A percentile compares a stretch with the other conserved stretches of the same genome.
These are phyloP conservation scores for Solanum piurae DNA, from an alignment of 257 asterid genomes.

Conservation along the genomic window DNA sequence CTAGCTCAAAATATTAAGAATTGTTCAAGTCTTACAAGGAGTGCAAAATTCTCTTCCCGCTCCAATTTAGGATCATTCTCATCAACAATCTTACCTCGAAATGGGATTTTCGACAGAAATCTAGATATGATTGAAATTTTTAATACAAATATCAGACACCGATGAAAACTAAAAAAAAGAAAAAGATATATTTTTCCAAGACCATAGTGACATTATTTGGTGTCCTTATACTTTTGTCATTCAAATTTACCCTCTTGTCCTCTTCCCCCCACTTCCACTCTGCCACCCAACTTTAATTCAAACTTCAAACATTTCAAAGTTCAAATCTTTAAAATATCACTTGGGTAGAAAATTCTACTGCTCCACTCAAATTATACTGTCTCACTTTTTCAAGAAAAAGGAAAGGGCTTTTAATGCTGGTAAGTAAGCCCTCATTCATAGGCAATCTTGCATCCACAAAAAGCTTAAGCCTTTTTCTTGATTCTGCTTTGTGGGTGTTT, in stretches of 20 bases:
- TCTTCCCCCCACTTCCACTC: background rate
- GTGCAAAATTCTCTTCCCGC: background rate
- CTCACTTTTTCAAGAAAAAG: background rate
- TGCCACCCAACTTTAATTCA: conserved; percentile 25
- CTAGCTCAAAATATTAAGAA: background rate
- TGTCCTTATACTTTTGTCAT: background rate
- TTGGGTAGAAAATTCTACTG: background rate
- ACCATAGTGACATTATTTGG: background rate
- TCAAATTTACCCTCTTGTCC: conserved; percentile 27
- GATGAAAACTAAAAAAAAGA: background rate
- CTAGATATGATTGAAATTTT: background rate
- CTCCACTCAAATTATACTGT: background rate
- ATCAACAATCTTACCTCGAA: background rate
- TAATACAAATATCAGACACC: accelerated
- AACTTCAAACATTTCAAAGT: conserved; percentile 18
- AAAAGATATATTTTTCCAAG: background rate
- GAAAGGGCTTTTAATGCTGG: background rate
- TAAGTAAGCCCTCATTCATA: background rate
- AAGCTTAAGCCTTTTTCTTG: background rate
- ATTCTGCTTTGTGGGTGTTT: background rate
- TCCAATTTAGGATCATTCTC: background rate
- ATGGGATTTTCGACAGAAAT: background rate
- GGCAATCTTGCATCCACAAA: background rate
- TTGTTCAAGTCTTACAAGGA: background rate
- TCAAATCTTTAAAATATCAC: background rate